Evolutionary conservation across 352 stramenopile species (phyloP).

Genomic region (Pythium graminicola): DNA sequence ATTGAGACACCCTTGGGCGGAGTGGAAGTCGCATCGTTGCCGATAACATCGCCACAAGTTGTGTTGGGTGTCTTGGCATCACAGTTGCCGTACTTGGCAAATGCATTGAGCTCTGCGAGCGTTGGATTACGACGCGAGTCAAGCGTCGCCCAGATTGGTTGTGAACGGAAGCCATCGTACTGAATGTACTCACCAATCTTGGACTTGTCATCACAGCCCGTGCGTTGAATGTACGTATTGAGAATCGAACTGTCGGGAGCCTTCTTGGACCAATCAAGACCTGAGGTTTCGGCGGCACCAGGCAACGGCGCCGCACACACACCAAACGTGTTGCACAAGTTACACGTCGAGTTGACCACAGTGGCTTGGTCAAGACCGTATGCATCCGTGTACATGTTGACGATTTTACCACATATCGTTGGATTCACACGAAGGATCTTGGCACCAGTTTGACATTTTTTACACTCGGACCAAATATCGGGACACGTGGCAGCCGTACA

Average conservation of each 20-base stretch:
- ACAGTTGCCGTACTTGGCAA: conserved; percentile 54
- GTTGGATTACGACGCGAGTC: conserved; percentile 53
- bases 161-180: conserved; percentile 45
- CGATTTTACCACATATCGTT: conserved; percentile 24
- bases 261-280: conserved; percentile 43
- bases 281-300: conserved; percentile 47
- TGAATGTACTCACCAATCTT: conserved; percentile 58
- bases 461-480: conserved; percentile 29
- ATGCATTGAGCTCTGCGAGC: conserved; percentile 44
- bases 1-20: conserved; percentile 39
- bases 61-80: conserved; percentile 37
- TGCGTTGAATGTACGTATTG: conserved; percentile 44
- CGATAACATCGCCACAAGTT: too few species aligned
- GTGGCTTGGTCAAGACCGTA: conserved; percentile 20
- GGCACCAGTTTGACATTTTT: conserved; percentile 23
- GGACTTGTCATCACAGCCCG: conserved; percentile 54
- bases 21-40: too few species aligned
- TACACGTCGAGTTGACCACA: conserved; percentile 24
- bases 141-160: conserved; percentile 47
- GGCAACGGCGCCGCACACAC: conserved; percentile 57
- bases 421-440: conserved; percentile 29
- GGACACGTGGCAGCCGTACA: conserved; percentile 28
- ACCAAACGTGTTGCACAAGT: conserved; percentile 37
- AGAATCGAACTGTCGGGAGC: conserved; percentile 34
- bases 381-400: conserved; percentile 21